Evolutionary conservation across 2,329 filamentous ascomycete genomes (phyloP), one percentile per base, ranked within the genome.

Genomic region (Aureobasidium lini): DNA sequence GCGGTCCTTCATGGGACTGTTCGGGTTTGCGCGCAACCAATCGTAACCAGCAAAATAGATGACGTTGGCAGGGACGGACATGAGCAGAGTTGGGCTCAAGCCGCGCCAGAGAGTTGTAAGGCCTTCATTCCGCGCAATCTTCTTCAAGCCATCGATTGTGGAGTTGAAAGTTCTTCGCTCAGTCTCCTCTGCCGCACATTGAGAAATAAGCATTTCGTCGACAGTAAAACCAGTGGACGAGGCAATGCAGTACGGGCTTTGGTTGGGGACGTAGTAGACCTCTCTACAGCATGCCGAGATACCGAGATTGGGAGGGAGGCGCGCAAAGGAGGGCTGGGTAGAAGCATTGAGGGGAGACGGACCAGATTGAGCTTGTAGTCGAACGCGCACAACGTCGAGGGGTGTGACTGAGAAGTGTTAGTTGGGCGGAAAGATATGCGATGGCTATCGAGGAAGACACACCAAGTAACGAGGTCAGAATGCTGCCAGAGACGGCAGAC

Each of bases 41-140:
- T 99, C 94, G 73, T 99, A 99, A 40, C 94, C 94, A 11, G 94
- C 95, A 69, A 97, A 96, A 75, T 99, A 99, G 65, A 99, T 97
- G 65, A 99, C 94, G 71, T 99, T 99, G 29, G 86, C 90, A 0
- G 94, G 94, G 6, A 99, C 83, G 0, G 91, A 86, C 94, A 99
- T 99, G 64, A 91, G 82, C 23, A 99, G 77, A 0, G 94, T 99
- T 0, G 94, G 93, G n/a, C 89, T 95, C 5, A 99, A 77, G 0
- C 94, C 94, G 62, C 94, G 84, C 93, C 94, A 99, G 37, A 99
- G 76, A 1, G 92, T 94, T 29, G 83, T 82, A 11, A 91, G 69
- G 1, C 94, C 94, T 76, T 99, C 94, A 70, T 97, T 91, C 49
- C 90, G 85, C 15, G 94, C 91, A 68, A 99, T 99, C 77, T 99